Base-by-base conservation (phyloP, 2,329 filamentous ascomycete species). In the Penicillium sp. region DNA sequence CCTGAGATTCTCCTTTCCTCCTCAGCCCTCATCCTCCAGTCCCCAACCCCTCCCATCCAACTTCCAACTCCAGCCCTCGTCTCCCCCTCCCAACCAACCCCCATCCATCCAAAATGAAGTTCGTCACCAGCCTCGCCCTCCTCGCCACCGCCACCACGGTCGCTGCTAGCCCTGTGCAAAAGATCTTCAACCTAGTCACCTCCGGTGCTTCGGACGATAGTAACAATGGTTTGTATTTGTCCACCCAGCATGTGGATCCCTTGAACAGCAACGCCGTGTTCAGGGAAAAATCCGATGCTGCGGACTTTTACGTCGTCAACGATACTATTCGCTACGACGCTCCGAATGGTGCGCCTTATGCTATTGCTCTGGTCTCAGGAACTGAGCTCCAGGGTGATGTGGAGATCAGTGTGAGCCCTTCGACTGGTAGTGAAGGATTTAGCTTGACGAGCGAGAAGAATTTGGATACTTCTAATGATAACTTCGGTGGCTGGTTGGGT, bases 401-500 rank as follows among this genome's bases (percentile, higher is more conserved):
- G 20, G 43, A 18, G 20, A 36, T 46, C 10, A 46, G 30, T 20
- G 43, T 46, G 10, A 36, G 29, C 21, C 43, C 30, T 8, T 17
- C 43, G 20, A 34, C 30, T 34, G 43, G 43, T n/a, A 46, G 43
- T 27, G 13, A 24, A 13, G 43, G 43, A 24, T 46, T 46, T 36
- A 27, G 30, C 13, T 46, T 46, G 43, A 24, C 30, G 29, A 34
- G 15, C 15, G 43, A 36, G 43, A 30, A 36, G 29, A 8, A 33
- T 10, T 17, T 46, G 43, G 5, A 23, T 7, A 46, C 30, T 34
- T 24, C 29, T 12, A 23, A 46, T n/a, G 13, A 36, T 13, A 21
- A 36, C 18, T 46, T 46, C 13, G 43, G 43, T 17, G 43, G 43
- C 7, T 46, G 43, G 43, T 36, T 46, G 24, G 43, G 43, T 46